Base-by-base conservation (phyloP, 768 basidiomycete genomes). In the Naganishia randhawae region DNA sequence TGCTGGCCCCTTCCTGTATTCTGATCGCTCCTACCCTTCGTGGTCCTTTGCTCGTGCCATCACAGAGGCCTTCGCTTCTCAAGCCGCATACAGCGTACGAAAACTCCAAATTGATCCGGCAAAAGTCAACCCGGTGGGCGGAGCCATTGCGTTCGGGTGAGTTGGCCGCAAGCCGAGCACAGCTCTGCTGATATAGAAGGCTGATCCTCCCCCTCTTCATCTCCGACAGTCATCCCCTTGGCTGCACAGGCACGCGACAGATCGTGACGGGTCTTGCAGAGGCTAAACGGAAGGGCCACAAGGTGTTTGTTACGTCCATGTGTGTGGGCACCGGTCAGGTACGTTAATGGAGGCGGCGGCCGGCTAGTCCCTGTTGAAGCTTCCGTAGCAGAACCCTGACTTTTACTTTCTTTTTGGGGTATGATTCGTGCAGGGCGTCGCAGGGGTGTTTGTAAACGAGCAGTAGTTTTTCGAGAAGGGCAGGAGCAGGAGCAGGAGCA, bases 261-360 rank as follows among this genome's bases (percentile, higher is more conserved):
- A 84, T 95, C 66, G 90, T 89, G 0, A 95, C 92, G 9, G 92
- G 88, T 14, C 80, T 91, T 71, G 55, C 76, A 75, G 87, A 91
- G 55, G 88, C 89, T 13, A 92, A 87, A 83, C 86, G 90, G 78
- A 88, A 86, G 53, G 85, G 84, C 17, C 83, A 84, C 27, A 88
- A 88, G 77, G 82, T 95, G 71, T 92, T 95, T 72, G 87, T 89
- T 35, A 93, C 91, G 1, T 88, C 86, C 72, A 95, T 95, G 92
- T 94, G 92, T 77, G 88, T 92, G 74, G 91, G 91, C 8, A 86
- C 85, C 16, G 90, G 91, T 27, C 92, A 92, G 89, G 76, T 71
- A 32, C 16, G 75, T 67, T 25, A n/a, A n/a, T n/a, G n/a, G n/a
- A n/a, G n/a, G n/a, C n/a, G n/a, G n/a, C n/a, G n/a, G n/a, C n/a